Evolutionary conservation across 306 rosid species (phyloP).

Genomic region (Acmispon strigosus): DNA sequence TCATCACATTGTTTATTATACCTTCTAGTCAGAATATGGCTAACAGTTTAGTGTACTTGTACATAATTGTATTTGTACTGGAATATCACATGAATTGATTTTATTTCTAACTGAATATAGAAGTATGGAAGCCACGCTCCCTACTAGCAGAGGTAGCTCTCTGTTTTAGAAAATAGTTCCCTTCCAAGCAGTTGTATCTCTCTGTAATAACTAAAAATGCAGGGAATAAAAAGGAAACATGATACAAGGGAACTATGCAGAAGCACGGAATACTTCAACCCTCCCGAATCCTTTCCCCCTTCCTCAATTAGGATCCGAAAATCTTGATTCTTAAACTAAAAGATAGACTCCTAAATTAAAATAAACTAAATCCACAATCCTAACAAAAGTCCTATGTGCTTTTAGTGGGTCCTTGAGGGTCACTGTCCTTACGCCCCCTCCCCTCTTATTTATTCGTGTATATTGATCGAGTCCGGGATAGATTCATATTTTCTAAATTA

Average conservation of each 20-base stretch:
- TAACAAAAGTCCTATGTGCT: conserved; percentile 1
- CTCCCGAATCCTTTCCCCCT: background rate
- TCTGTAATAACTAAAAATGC: background rate
- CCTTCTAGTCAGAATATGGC: background rate
- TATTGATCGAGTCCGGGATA: conserved; percentile 6
- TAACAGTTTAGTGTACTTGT: background rate
- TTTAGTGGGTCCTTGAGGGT: background rate
- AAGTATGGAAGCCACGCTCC: background rate
- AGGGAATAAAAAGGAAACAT: background rate
- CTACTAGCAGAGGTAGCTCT: background rate
- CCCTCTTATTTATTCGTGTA: background rate
- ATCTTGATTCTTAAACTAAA: too few relatives aligned
- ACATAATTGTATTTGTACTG: background rate
- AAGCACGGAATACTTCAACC: background rate
- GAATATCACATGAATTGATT: background rate
- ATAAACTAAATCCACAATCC: too few relatives aligned
- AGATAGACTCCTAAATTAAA: too few relatives aligned
- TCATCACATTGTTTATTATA: background rate
- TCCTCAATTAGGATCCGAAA: too few relatives aligned
- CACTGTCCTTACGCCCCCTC: background rate
- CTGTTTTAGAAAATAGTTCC: too few relatives aligned
- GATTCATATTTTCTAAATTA: background rate
- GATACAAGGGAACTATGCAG: background rate
- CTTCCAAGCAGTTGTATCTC: too few relatives aligned
- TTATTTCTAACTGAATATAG: background rate